Base-by-base conservation (phyloP, 176 grass and related monocot genomes). In the Cenchrus purpureus region DNA sequence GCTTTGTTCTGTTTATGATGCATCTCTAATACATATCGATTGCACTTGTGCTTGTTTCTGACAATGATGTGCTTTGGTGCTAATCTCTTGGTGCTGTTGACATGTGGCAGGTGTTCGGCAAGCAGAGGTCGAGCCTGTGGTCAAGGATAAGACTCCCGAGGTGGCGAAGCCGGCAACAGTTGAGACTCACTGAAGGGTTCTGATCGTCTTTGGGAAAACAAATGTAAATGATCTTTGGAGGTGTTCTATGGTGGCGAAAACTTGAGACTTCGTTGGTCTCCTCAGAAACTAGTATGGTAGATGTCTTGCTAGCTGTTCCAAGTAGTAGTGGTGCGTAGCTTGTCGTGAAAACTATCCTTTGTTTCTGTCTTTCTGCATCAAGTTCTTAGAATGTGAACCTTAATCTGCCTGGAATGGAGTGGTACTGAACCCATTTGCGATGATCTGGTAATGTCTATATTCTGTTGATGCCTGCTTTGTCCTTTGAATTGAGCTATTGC, bases 91-190 rank as follows among this genome's bases (percentile, higher is more conserved):
- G 0, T 76, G 8, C 16, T 61, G 70, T 19, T 63, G 53, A 2
- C 59, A 13, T 0, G 7, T 40, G 19, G 34, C 70, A 82, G 88
- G 54, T 81, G 20, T 86, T 89, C 42, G 71, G 88, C 61, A 85
- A 51, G 45, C 56, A 81, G 83, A 77, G 77, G 88, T 89, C 2
- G 83, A 85, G 43, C 71, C 77, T 31, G 82, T 65, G 77, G 78
- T 28, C 7, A 88, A 89, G 65, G 71, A 82, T 53, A 71, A 8
- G 4, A 44, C 54, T 45, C n/a, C n/a, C 3, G 72, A 20, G 22
- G 80, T 55, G 58, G 50, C 12, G 34, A 77, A 67, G 46, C 81
- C 58, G 12, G 54, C 19, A 0, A 12, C 71, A 28, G 17, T 44
- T 1, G 56, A 84, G 40, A 73, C 81, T 57, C 66, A 58, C 22